A percentile compares a stretch with the other conserved stretches of the same genome.
These are phyloP conservation scores for Triticum urartu DNA, from an alignment of 176 grass and related monocot genomes.

Conservation along the genomic window DNA sequence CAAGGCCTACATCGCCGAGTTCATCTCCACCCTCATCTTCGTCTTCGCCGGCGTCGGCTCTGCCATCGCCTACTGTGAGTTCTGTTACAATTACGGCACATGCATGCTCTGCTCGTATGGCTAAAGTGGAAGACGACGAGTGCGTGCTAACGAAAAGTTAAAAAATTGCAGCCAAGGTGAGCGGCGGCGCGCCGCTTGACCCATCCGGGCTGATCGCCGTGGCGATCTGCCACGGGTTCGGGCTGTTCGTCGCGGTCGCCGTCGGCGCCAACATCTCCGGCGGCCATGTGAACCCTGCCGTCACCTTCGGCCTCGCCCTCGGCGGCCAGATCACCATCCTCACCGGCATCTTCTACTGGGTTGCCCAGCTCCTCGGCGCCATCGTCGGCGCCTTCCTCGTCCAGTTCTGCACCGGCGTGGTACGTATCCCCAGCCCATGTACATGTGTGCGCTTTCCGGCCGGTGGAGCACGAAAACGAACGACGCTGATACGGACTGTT, in stretches of 20 bases:
- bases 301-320: slow-evolving; percentile 78
- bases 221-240: slow-evolving; percentile 70
- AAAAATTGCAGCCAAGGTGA: slow-evolving; percentile 54
- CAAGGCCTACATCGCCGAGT: slow-evolving; percentile 73
- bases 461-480: background rate
- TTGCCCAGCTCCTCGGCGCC: slow-evolving; percentile 76
- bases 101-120: background rate
- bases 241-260: slow-evolving; percentile 64
- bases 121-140: background rate
- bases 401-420: slow-evolving; percentile 54
- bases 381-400: slow-evolving; percentile 63
- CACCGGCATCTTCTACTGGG: slow-evolving; percentile 76
- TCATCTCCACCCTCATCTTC: slow-evolving; percentile 79
- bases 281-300: slow-evolving; percentile 74
- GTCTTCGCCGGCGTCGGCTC: slow-evolving; percentile 79
- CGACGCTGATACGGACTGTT: background rate
- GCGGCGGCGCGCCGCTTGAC: slow-evolving; percentile 42
- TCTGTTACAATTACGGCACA: background rate
- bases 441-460: background rate
- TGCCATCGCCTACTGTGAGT: slow-evolving; percentile 75
- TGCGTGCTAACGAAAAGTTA: background rate
- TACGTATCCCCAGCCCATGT: background rate
- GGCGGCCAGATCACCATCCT: slow-evolving; percentile 88
- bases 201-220: slow-evolving; percentile 62
- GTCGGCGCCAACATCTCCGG: slow-evolving; percentile 79